Percentiles rank a stretch among this genome's conserved stretches.
Evolutionary conservation across 2,329 filamentous ascomycete species (phyloP).

Genomic region (Aspergillus sojae): DNA sequence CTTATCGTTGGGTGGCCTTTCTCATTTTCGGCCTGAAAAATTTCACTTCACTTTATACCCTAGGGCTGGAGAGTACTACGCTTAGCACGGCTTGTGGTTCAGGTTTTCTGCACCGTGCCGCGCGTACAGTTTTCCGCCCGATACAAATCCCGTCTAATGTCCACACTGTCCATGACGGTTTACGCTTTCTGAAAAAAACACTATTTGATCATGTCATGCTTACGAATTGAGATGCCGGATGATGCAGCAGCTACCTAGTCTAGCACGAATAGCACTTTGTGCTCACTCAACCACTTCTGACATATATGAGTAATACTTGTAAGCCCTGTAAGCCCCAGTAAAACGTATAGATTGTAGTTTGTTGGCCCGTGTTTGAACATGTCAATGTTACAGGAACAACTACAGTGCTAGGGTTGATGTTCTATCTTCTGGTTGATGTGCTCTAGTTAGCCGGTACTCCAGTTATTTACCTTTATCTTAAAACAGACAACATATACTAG

Average conservation of each 20-base stretch:
- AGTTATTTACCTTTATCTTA: no score
- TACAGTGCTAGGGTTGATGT: neutral
- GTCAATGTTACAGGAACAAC: neutral
- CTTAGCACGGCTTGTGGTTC: neutral
- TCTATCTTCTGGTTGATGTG: neutral
- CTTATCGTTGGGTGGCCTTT: slow-evolving; percentile 14
- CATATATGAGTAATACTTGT: neutral
- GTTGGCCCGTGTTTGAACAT: neutral
- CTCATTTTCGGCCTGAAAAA: slow-evolving; percentile 11
- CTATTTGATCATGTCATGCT: slow-evolving; percentile 19
- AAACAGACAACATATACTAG: no score
- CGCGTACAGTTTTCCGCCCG: neutral
- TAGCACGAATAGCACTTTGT: slow-evolving; percentile 12
- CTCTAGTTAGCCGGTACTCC: no score
- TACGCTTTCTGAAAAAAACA: slow-evolving; percentile 19
- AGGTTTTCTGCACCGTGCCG: neutral
- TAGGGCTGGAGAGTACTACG: neutral
- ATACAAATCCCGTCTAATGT: slow-evolving; percentile 14
- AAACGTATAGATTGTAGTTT: neutral
- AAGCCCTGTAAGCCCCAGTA: neutral
- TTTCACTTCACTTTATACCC: slow-evolving; percentile 2
- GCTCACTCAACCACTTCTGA: neutral
- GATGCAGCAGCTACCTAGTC: slow-evolving; percentile 19
- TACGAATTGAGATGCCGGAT: slow-evolving; percentile 24
- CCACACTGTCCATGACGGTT: slow-evolving; percentile 22